Evolutionary conservation across 306 rosid genomes (phyloP).

Genomic region (Vigna trinervia): DNA sequence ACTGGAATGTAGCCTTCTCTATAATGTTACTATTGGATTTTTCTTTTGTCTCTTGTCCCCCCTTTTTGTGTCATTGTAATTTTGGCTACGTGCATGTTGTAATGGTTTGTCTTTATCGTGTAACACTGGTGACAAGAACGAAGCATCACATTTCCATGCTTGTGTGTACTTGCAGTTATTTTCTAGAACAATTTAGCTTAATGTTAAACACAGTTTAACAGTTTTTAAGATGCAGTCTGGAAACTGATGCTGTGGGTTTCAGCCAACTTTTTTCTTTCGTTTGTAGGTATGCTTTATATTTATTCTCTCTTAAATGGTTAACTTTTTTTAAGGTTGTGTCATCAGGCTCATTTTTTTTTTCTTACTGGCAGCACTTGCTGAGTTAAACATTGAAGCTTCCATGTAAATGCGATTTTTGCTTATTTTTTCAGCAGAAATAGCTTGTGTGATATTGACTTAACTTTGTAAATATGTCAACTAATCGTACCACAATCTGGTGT

Average conservation of each 20-base stretch:
- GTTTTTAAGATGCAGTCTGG: slow-evolving; percentile 7
- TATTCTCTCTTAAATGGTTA: not conserved
- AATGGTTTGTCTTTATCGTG: not conserved
- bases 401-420: not conserved
- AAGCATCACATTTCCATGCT: not conserved
- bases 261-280: not conserved
- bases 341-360: not conserved
- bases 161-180: slow-evolving; percentile 12
- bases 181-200: not conserved
- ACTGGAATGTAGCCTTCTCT: slow-evolving; percentile 6
- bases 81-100: not conserved
- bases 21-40: not conserved
- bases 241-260: not conserved
- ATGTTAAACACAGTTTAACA: not conserved
- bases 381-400: not conserved
- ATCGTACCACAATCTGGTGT: slow-evolving; percentile 1
- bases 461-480: not conserved
- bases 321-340: not conserved
- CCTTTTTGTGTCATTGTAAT: slow-evolving; percentile 19
- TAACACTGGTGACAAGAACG: not conserved
- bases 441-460: slow-evolving; percentile 7
- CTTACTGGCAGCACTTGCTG: not conserved
- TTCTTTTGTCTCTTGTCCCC: not conserved
- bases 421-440: slow-evolving; percentile 25
- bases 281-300: not conserved